Evolutionary conservation across 2,329 filamentous ascomycete genomes (phyloP).

Genomic region (Sporothrix mexicana): DNA sequence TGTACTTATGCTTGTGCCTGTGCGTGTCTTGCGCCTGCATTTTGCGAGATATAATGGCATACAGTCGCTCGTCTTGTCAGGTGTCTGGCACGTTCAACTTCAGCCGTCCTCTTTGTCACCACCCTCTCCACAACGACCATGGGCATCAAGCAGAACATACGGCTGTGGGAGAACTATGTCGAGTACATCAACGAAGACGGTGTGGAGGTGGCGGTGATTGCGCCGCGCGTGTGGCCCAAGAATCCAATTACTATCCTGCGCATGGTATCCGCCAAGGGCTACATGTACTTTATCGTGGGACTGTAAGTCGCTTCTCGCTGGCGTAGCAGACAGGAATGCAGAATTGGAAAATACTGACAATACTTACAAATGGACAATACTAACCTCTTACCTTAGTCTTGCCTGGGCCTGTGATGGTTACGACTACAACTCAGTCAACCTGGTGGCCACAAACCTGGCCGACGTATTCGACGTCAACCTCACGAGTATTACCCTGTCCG

Average conservation of each 20-base stretch:
- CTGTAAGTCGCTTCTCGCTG: no score
- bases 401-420: constrained; percentile 27
- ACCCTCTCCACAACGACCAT: not conserved
- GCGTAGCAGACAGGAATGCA: no score
- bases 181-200: constrained; percentile 29
- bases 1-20: no score
- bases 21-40: no score
- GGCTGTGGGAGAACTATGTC: constrained; percentile 29
- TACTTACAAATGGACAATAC: no score
- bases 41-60: no score
- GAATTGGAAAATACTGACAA: no score
- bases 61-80: no score
- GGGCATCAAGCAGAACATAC: constrained; percentile 20
- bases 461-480: not conserved
- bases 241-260: constrained; percentile 26
- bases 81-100: no score
- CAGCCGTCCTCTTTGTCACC: no score
- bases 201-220: constrained; percentile 25
- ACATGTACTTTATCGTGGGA: constrained; percentile 30
- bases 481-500: constrained; percentile 68
- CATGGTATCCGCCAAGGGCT: constrained; percentile 16
- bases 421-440: constrained; percentile 27
- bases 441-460: constrained; percentile 26
- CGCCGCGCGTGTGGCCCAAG: constrained; percentile 23
- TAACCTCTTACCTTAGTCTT: no score